Base-by-base conservation (phyloP, 1,139 yeast species). In the Kodamaea plutei region DNA sequence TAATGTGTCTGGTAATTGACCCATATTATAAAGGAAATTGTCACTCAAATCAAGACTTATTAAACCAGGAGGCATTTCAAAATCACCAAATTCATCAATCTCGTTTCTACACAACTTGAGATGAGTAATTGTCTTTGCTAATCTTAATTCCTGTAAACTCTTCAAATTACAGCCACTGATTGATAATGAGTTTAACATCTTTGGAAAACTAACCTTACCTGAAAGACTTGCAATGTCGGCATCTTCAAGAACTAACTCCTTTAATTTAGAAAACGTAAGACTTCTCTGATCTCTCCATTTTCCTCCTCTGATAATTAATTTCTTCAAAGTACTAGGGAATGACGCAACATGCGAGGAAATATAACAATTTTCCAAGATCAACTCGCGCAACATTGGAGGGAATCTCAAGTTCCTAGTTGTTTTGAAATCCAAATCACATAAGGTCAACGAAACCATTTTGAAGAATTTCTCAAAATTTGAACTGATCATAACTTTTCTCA, bases 281-380 rank as follows among this genome's bases (percentile, higher is more conserved):
- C 30, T 30, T 3, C 32, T 26, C 13, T 34, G 43, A 5, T 39
- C 39, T 25, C 35, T 37, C 43, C 43, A 41, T 23, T 36, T 39
- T 4, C 45, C 40, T 11, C 38, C 39, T 12, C 31, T 29, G 10
- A 41, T 30, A 2, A 17, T 26, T 14, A 41, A 22, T 23, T 28
- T 37, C 17, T 31, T 25, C 13, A 41, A 34, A 5, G 41, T 24
- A 14, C 30, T 29, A 10, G 45, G 45, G 19, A 39, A 38, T 2
- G 38, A 24, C 7, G 27, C 33, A 29, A 41, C 25, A 23, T 41
- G 40, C 3, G 45, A 41, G 3, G 45, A 39, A 9, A 41, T 36
- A 11, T 20, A 23, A 21, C 45, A 39, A 31, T 39, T 35, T 21
- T 37, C 42, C 10, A 41, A 35, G 6, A n/a, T 15, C 19, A 41